Percentiles rank a stretch among this genome's conserved stretches.
Conservation (phyloP, 805 yeast genomes). For the Nakazawaea holstii region DNA sequence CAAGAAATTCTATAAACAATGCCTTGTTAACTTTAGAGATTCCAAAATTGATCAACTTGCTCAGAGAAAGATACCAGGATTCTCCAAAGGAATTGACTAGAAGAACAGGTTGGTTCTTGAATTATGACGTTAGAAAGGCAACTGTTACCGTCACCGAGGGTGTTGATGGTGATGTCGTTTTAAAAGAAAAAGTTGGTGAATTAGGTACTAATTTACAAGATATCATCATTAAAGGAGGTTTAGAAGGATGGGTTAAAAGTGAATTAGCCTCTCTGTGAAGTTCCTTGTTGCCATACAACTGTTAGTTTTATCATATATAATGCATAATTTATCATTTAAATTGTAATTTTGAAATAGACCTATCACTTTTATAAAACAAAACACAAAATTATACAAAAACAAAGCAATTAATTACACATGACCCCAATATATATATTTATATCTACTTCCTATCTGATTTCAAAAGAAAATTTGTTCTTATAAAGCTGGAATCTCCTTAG, state of each 20-base stretch:
- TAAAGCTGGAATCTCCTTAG: conserved; percentile 71
- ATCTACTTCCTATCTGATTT: neutral
- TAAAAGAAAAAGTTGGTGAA: conserved; percentile 90
- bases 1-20: conserved; percentile 93
- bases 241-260: conserved; percentile 95
- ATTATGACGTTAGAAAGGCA: conserved; percentile 89
- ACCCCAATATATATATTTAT: neutral
- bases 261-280: conserved; percentile 34
- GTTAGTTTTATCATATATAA: neutral
- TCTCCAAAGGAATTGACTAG: conserved; percentile 70
- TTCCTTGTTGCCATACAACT: neutral
- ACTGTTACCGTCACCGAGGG: conserved; percentile 73
- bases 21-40: conserved; percentile 91
- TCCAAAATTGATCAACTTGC: conserved; percentile 74
- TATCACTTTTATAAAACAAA: too few species aligned
- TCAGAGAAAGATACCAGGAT: conserved; percentile 62
- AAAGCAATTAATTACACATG: neutral
- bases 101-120: conserved; percentile 90
- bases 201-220: conserved; percentile 94
- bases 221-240: conserved; percentile 93
- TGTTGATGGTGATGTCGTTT: conserved; percentile 46
- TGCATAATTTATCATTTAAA: neutral
- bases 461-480: conserved; percentile 11
- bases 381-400: neutral
- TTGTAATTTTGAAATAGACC: neutral